Percentiles rank a stretch among this genome's conserved stretches.
Conservation (phyloP, 257 asterid genomes). For the Paraleonurus japonicus region DNA sequence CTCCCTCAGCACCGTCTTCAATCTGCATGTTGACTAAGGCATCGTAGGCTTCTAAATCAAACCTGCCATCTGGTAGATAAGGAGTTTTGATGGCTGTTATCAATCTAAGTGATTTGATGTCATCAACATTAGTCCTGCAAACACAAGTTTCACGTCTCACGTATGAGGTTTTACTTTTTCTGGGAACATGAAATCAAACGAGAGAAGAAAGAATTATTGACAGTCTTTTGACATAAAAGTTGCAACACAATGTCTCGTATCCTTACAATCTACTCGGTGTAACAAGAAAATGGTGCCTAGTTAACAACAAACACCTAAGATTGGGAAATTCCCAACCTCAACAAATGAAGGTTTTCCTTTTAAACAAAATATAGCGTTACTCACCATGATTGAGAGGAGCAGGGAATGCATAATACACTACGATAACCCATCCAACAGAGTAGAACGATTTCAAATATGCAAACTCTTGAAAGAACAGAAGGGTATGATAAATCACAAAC, state of each 20-base stretch:
- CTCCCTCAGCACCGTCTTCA: constrained; percentile 83
- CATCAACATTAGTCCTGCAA: constrained; percentile 81
- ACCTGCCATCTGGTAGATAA: constrained; percentile 93
- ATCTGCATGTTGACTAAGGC: constrained; percentile 75
- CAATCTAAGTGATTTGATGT: constrained; percentile 70
- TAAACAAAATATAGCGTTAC: not conserved
- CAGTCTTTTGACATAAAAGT: not conserved
- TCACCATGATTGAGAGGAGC: not conserved
- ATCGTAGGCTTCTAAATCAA: constrained; percentile 90
- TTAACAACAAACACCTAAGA: not conserved
- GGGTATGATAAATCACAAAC: constrained; percentile 4
- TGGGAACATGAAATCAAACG: not conserved
- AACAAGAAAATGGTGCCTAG: not conserved
- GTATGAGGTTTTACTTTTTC: not conserved
- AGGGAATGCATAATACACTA: not conserved
- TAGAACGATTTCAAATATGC: not conserved
- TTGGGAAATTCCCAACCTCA: not conserved
- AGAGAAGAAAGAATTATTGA: not conserved
- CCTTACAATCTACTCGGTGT: not conserved
- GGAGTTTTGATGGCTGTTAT: constrained; percentile 95
- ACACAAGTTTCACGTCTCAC: constrained; percentile 16
- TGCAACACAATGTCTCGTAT: not conserved
- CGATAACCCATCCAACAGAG: not conserved
- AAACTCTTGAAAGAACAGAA: not conserved
- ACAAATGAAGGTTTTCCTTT: not conserved